Conservation (phyloP, 2,329 filamentous ascomycete genomes). For the Scedosporium minutisporum region DNA sequence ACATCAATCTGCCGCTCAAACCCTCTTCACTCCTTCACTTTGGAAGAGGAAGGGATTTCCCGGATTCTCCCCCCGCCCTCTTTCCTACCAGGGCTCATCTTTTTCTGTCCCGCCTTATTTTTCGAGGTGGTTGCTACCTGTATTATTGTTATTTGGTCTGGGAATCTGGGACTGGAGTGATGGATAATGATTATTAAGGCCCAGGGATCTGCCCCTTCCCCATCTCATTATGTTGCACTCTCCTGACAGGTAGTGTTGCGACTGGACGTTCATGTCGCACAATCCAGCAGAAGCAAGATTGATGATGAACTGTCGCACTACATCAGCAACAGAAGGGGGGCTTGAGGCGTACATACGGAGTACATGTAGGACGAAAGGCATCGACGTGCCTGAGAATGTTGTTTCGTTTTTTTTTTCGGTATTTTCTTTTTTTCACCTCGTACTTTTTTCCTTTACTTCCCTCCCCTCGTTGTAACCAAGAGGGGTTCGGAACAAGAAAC, state of each 20-base stretch:
- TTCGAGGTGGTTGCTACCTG: too few species aligned
- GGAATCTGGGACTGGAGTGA: neutral
- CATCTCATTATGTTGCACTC: neutral
- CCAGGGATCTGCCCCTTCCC: neutral
- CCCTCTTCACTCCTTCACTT: too few species aligned
- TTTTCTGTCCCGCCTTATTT: too few species aligned
- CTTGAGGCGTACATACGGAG: neutral
- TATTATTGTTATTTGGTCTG: too few species aligned
- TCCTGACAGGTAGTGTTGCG: neutral
- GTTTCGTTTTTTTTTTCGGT: neutral
- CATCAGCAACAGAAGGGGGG: neutral
- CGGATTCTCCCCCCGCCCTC: too few species aligned
- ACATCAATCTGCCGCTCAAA: too few species aligned
- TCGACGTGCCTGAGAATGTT: neutral
- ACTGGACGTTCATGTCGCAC: neutral
- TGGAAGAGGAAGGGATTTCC: too few species aligned
- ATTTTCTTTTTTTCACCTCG: neutral
- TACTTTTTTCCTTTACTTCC: neutral
- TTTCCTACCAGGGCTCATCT: too few species aligned
- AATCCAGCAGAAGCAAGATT: neutral
- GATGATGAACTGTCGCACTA: neutral
- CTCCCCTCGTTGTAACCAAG: neutral
- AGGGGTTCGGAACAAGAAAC: neutral
- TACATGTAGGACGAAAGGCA: neutral
- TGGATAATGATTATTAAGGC: neutral